These are phyloP conservation scores for Cyberlindnera galapagoensis DNA, from an alignment of 805 yeast species.

Conservation along the genomic window DNA sequence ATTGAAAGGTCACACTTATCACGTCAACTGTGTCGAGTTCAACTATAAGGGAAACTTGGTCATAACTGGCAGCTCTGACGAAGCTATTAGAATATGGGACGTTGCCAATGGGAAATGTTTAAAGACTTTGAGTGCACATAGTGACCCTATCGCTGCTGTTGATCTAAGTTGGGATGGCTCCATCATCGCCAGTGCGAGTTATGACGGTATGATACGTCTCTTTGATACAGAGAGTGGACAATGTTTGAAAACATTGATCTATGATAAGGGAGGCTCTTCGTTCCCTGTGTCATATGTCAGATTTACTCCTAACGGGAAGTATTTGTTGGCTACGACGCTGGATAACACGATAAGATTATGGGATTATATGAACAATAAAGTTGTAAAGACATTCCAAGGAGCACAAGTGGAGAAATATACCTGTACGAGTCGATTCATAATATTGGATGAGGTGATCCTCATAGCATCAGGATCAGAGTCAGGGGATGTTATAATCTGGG, in stretches of 20 bases:
- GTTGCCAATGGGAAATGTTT: constrained; percentile 59
- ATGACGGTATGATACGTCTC: constrained; percentile 83
- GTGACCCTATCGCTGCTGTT: constrained; percentile 79
- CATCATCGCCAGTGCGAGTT: constrained; percentile 77
- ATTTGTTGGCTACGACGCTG: constrained; percentile 66
- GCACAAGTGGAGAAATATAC: constrained; percentile 37
- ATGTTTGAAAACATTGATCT: constrained; percentile 83
- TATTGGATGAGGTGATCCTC: no score
- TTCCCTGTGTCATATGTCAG: constrained; percentile 72
- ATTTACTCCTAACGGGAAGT: constrained; percentile 77
- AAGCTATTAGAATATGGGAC: constrained; percentile 90
- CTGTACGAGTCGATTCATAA: constrained; percentile 47
- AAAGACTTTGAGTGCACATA: constrained; percentile 84
- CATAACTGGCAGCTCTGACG: constrained; percentile 83
- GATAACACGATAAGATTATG: constrained; percentile 78
- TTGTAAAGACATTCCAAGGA: constrained; percentile 63
- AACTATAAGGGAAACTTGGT: constrained; percentile 71
- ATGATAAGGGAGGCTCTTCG: constrained; percentile 66
- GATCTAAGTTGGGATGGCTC: constrained; percentile 76
- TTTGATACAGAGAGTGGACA: constrained; percentile 89
- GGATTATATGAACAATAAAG: constrained; percentile 79
- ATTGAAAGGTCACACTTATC: constrained; percentile 69
- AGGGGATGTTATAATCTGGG: constrained; percentile 55
- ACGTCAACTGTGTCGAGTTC: constrained; percentile 66
- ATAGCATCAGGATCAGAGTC: constrained; percentile 54